phyloP scores from a whole-genome alignment of 2,329 filamentous ascomycete species.

The Fusarium buharicum region DNA sequence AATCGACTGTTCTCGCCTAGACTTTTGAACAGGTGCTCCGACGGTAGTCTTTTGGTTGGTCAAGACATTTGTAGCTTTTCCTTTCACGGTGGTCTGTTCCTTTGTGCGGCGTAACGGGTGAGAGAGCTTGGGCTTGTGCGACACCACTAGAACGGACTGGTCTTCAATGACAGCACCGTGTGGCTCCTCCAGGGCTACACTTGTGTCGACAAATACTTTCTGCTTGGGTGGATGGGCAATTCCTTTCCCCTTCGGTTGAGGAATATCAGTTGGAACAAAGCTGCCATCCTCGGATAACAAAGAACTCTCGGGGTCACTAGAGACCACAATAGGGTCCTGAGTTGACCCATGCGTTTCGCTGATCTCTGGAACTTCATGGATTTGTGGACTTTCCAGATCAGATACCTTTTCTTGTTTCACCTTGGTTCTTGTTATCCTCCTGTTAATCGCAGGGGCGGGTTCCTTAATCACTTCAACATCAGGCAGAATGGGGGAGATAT shows the following conservation, averaged over 20 bases:
- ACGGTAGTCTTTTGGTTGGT: background rate
- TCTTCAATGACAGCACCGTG: background rate
- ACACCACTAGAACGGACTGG: background rate
- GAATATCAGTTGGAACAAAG: background rate
- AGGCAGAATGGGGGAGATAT: background rate
- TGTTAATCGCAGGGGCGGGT: background rate
- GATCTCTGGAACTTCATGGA: background rate
- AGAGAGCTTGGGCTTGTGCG: background rate
- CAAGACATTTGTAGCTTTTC: background rate
- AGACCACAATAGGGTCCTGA: slow-evolving; percentile 29
- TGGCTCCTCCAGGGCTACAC: background rate
- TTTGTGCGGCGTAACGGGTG: background rate
- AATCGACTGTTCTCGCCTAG: background rate
- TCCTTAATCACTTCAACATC: background rate
- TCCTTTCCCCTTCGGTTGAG: background rate
- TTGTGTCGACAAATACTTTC: background rate
- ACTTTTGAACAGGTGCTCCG: background rate
- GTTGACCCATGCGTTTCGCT: background rate
- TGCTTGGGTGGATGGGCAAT: background rate
- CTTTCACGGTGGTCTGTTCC: background rate
- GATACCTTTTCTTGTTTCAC: background rate
- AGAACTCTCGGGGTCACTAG: slow-evolving; percentile 30
- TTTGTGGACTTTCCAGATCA: background rate
- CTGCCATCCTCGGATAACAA: slow-evolving; percentile 2
- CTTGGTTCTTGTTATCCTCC: background rate